Conservation (phyloP, 805 yeast species). For the Saccharomyces jurei region DNA sequence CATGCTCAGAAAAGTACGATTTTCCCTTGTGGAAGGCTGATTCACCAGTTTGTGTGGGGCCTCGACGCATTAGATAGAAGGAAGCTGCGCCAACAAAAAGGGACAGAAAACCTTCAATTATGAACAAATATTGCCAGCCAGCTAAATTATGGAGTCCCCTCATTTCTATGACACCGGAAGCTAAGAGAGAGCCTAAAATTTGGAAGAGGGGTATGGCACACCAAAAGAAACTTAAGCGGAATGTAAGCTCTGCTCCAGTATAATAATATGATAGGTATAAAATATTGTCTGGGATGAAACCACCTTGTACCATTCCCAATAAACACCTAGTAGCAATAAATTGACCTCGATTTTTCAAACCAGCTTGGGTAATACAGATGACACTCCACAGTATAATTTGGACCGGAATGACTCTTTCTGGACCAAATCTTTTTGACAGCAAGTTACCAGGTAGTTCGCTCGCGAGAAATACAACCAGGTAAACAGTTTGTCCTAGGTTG, state of each 20-base stretch:
- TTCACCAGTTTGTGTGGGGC: slow-evolving; percentile 40
- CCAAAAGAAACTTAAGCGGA: slow-evolving; percentile 55
- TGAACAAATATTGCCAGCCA: slow-evolving; percentile 63
- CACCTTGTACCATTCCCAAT: slow-evolving; percentile 56
- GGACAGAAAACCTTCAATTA: slow-evolving; percentile 56
- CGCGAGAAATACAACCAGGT: slow-evolving; percentile 41
- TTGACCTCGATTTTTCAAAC: slow-evolving; percentile 33
- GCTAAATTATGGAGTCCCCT: slow-evolving; percentile 37
- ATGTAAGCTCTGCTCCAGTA: slow-evolving; percentile 48
- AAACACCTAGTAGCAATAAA: slow-evolving; percentile 43
- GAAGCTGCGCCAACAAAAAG: slow-evolving; percentile 42
- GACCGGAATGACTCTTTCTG: slow-evolving; percentile 52
- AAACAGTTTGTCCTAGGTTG: slow-evolving; percentile 51
- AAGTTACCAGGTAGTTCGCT: slow-evolving; percentile 62
- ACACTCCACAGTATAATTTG: slow-evolving; percentile 52
- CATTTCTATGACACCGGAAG: slow-evolving; percentile 47
- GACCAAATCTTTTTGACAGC: slow-evolving; percentile 52
- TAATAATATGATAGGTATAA: slow-evolving; percentile 59
- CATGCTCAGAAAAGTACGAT: slow-evolving; percentile 42
- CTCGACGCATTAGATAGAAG: slow-evolving; percentile 47
- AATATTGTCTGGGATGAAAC: slow-evolving; percentile 50
- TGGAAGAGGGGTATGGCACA: slow-evolving; percentile 43
- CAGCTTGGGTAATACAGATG: slow-evolving; percentile 45
- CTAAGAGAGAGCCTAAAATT: slow-evolving; percentile 40
- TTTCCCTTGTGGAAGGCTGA: slow-evolving; percentile 27